Evolutionary conservation across 2,329 filamentous ascomycete species (phyloP).

Genomic region (Calonectria pteridis): DNA sequence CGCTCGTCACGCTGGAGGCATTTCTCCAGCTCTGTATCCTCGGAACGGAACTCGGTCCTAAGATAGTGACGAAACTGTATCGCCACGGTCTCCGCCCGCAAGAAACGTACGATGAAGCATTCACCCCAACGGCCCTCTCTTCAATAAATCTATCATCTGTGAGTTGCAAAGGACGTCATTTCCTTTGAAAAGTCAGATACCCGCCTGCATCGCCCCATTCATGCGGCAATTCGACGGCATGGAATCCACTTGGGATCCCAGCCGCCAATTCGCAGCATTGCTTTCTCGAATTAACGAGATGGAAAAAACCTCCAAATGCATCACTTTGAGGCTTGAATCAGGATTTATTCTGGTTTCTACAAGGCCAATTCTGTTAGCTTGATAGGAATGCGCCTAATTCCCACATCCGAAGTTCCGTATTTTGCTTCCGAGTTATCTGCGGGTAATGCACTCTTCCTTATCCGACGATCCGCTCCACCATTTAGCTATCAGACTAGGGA

Average conservation of each 20-base stretch:
- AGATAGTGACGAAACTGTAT: not conserved
- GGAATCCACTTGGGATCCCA: not conserved
- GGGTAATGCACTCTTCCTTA: constrained; percentile 24
- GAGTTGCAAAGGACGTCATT: not conserved
- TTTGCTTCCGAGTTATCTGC: constrained; percentile 25
- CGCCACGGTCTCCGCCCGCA: not conserved
- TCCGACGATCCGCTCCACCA: constrained; percentile 20
- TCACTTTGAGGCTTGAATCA: not conserved
- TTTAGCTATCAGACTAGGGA: constrained; percentile 1
- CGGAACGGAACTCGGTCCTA: not conserved
- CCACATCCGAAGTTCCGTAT: constrained; percentile 26
- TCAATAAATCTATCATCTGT: no score
- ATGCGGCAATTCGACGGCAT: not conserved
- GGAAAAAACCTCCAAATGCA: not conserved
- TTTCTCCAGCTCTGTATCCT: not conserved
- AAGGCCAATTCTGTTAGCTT: not conserved
- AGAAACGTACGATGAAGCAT: not conserved
- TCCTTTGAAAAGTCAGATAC: no score
- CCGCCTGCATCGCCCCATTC: not conserved
- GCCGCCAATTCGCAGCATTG: not conserved
- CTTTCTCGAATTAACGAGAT: not conserved
- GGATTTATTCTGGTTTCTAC: not conserved
- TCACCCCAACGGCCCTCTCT: not conserved
- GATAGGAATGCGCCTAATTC: constrained; percentile 2
- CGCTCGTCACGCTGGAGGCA: not conserved